phyloP scores from a whole-genome alignment of 1,284 basidiomycete species.

The Omphalotus olearius region DNA sequence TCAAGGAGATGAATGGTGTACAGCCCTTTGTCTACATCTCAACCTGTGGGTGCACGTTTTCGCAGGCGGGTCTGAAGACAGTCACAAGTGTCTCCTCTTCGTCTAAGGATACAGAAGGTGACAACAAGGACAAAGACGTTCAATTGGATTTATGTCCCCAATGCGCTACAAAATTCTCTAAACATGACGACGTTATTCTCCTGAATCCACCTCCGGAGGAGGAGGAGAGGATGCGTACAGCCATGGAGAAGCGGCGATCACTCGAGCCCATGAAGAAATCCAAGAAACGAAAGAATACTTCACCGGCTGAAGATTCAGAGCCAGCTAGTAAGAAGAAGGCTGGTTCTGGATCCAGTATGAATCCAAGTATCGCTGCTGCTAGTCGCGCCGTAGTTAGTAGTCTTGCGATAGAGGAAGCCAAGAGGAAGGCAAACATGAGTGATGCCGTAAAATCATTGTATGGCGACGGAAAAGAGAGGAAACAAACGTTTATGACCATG shows the following conservation, averaged over 20 bases:
- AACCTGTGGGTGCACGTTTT: constrained; percentile 89
- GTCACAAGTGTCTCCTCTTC: constrained; percentile 33
- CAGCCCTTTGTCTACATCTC: constrained; percentile 84
- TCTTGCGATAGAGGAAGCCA: constrained; percentile 67
- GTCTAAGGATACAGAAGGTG: constrained; percentile 26
- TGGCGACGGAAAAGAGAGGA: constrained; percentile 46
- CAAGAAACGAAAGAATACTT: constrained; percentile 62
- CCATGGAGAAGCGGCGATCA: constrained; percentile 52
- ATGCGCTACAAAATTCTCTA: constrained; percentile 65
- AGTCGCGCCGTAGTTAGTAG: constrained; percentile 60
- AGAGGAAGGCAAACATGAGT: constrained; percentile 73
- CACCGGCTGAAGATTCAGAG: constrained; percentile 26
- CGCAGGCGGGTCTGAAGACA: constrained; percentile 69
- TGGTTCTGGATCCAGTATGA: constrained; percentile 30
- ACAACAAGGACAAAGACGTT: constrained; percentile 23
- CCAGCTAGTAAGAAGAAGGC: constrained; percentile 41
- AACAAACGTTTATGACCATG: constrained; percentile 82
- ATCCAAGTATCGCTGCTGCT: constrained; percentile 51
- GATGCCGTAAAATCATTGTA: constrained; percentile 74
- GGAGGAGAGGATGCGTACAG: constrained; percentile 45
- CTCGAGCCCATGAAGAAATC: constrained; percentile 55
- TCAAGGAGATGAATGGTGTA: constrained; percentile 91
- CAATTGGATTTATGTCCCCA: constrained; percentile 66
- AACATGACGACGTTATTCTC: constrained; percentile 50
- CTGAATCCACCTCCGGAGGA: constrained; percentile 60